Evolutionary conservation across 768 basidiomycete genomes (phyloP).

Genomic region (Rhizopogon sp.): DNA sequence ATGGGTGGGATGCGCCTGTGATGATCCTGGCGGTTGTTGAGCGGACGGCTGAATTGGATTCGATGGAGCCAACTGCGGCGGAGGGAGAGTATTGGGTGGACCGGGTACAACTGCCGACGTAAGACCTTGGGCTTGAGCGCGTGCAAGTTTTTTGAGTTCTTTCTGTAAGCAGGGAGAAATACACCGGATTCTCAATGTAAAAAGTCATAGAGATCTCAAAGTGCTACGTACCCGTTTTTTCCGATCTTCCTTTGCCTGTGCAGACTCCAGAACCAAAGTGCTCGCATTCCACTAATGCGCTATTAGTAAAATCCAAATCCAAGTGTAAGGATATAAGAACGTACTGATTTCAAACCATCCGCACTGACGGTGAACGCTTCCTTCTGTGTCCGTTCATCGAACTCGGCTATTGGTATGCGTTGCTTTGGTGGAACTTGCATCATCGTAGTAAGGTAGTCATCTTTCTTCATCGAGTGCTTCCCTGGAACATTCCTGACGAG

Average conservation of each 20-base stretch:
- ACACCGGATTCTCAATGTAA: conserved; percentile 7
- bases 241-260: conserved; percentile 73
- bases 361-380: conserved; percentile 72
- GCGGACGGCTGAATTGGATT: conserved; percentile 16
- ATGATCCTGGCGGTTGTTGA: conserved; percentile 18
- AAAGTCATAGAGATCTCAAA: conserved; percentile 2
- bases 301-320: conserved; percentile 8
- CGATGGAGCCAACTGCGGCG: conserved; percentile 26
- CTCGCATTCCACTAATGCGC: conserved; percentile 59
- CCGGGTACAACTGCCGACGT: conserved; percentile 15
- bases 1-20: conserved; percentile 8
- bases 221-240: conserved; percentile 61
- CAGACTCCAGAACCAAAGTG: conserved; percentile 57
- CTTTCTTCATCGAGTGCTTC: conserved; percentile 79
- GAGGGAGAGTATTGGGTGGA: conserved; percentile 26
- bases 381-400: conserved; percentile 61
- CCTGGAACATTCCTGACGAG: conserved; percentile 74
- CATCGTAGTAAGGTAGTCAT: conserved; percentile 61
- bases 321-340: conserved; percentile 21
- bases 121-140: conserved; percentile 38
- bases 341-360: conserved; percentile 69
- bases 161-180: conserved; percentile 38
- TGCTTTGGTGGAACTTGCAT: conserved; percentile 73
- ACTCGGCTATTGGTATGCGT: conserved; percentile 52
- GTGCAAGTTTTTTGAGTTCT: conserved; percentile 66